Conservation (phyloP, 2,329 filamentous ascomycete species). For the Pseudopyricularia javanii region DNA sequence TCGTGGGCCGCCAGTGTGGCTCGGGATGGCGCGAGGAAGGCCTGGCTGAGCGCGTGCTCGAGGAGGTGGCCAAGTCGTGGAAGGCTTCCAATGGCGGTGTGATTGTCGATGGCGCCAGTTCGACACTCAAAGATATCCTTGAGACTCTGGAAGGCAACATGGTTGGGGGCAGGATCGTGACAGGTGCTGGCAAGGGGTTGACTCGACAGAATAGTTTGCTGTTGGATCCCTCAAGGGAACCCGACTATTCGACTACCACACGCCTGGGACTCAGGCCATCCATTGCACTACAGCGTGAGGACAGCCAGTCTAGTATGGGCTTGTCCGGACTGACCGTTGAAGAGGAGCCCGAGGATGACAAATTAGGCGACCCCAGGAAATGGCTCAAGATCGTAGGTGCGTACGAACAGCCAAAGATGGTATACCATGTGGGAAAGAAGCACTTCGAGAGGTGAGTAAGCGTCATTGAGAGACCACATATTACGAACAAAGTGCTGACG, state of each 20-base stretch:
- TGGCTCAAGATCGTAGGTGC: slow-evolving; percentile 80
- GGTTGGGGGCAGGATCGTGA: slow-evolving; percentile 64
- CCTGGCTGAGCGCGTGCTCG: slow-evolving; percentile 79
- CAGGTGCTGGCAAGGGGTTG: slow-evolving; percentile 33
- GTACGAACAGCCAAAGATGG: slow-evolving; percentile 70
- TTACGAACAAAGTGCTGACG: not conserved
- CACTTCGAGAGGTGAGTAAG: slow-evolving; percentile 65
- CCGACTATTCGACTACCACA: slow-evolving; percentile 36
- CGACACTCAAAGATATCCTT: slow-evolving; percentile 69
- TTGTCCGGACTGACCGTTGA: slow-evolving; percentile 41
- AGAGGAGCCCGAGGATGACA: slow-evolving; percentile 43
- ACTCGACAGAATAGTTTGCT: slow-evolving; percentile 53
- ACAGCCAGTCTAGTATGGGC: slow-evolving; percentile 55
- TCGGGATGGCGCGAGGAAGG: slow-evolving; percentile 95
- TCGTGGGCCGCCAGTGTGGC: slow-evolving; percentile 88
- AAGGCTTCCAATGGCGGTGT: slow-evolving; percentile 80
- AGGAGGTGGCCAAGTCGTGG: slow-evolving; percentile 86
- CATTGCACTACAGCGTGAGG: slow-evolving; percentile 36
- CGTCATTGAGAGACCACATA: too few species aligned
- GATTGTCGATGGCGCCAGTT: slow-evolving; percentile 74
- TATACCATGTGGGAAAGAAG: slow-evolving; percentile 71
- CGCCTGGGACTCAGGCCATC: slow-evolving; percentile 39
- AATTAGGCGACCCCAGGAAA: slow-evolving; percentile 55
- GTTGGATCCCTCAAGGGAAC: slow-evolving; percentile 41
- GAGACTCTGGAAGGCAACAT: slow-evolving; percentile 78